These are phyloP conservation scores for Tetrahymena borealis DNA, from an alignment of 73 alveolate genomes.

Conservation along the genomic window DNA sequence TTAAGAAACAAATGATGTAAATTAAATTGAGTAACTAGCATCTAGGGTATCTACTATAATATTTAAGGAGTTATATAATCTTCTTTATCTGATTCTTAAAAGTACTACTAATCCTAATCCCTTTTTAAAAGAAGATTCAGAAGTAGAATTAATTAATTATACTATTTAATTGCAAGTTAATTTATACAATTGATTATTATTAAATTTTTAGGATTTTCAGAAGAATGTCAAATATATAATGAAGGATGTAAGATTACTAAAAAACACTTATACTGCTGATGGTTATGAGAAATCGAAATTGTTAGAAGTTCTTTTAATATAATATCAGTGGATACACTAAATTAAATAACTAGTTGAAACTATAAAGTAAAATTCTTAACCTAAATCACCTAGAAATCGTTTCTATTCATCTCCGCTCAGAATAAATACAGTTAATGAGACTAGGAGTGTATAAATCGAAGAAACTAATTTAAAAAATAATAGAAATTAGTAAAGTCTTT, in stretches of 20 bases:
- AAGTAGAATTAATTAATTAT: too few species aligned
- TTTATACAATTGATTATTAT: neutral
- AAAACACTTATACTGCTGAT: neutral
- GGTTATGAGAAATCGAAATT: neutral
- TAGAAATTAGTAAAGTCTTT: too few species aligned
- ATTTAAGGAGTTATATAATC: neutral
- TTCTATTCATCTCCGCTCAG: too few species aligned
- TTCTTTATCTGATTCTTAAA: neutral
- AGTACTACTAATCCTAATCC: neutral
- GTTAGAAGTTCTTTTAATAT: neutral
- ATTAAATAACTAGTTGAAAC: too few species aligned
- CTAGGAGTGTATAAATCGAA: too few species aligned
- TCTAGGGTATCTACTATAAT: neutral
- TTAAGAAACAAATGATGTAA: neutral
- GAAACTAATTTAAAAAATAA: too few species aligned
- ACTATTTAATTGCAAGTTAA: neutral
- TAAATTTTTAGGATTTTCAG: neutral
- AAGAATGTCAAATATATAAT: neutral
- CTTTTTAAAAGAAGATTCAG: neutral
- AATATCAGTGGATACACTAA: neutral
- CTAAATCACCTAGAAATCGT: too few species aligned
- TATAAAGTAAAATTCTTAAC: too few species aligned
- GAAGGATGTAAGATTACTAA: neutral
- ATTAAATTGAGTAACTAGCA: neutral
- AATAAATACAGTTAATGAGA: too few species aligned